Percentiles rank a stretch among this genome's conserved stretches.
Evolutionary conservation across 2,329 filamentous ascomycete genomes (phyloP).

Genomic region (Sporothrix protearum): DNA sequence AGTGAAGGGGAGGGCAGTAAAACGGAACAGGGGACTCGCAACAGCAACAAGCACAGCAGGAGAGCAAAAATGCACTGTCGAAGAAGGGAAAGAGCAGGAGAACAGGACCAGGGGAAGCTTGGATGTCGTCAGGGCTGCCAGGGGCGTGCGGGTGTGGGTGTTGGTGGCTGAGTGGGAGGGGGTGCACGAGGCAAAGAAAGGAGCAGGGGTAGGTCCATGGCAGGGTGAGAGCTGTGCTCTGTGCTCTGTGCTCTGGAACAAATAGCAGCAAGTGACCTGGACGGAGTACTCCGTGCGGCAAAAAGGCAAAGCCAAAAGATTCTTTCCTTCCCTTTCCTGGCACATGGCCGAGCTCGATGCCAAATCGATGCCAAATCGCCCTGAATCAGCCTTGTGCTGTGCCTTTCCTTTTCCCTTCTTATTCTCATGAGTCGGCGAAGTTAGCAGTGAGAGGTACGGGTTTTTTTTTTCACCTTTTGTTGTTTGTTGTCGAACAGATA

Average conservation of each 20-base stretch:
- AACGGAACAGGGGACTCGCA: background rate
- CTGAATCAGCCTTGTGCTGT: background rate
- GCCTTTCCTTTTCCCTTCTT: background rate
- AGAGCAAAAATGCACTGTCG: background rate
- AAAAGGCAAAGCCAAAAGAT: constrained; percentile 3
- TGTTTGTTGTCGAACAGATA: background rate
- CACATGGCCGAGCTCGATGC: background rate
- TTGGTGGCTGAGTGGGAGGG: constrained; percentile 25
- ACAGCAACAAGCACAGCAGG: background rate
- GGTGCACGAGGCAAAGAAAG: background rate
- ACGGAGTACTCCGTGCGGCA: constrained; percentile 8
- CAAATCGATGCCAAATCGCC: background rate
- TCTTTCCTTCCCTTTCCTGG: constrained; percentile 1
- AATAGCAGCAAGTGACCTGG: background rate
- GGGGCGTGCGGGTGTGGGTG: too few species aligned
- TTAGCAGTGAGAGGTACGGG: too few species aligned
- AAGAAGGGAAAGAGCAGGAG: background rate
- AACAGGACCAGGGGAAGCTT: constrained; percentile 22
- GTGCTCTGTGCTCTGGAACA: constrained; percentile 3
- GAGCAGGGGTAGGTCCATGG: constrained; percentile 4
- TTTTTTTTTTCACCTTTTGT: too few species aligned
- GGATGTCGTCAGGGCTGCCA: constrained; percentile 28
- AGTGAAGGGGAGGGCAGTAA: constrained; percentile 9
- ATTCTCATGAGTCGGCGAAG: background rate
- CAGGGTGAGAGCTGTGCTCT: constrained; percentile 3